A percentile compares a stretch with the other conserved stretches of the same genome.
These are phyloP conservation scores for Paracorniculantispora psalliotae DNA, from an alignment of 2,329 filamentous ascomycete species.

Conservation along the genomic window DNA sequence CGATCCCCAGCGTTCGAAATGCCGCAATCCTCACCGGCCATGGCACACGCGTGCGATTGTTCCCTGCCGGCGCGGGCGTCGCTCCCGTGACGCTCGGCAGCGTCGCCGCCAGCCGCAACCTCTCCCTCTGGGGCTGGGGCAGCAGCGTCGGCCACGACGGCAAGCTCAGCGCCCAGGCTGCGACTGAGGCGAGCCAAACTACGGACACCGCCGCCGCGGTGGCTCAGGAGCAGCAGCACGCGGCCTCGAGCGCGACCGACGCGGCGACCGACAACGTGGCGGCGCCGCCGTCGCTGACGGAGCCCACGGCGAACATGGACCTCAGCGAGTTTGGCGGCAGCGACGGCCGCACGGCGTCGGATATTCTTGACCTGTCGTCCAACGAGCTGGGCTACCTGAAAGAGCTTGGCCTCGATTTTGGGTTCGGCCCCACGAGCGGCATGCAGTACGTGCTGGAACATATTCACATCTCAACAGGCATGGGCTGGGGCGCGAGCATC, in stretches of 20 bases:
- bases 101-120: constrained; percentile 24
- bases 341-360: constrained; percentile 33
- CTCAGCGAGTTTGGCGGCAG: constrained; percentile 30
- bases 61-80: constrained; percentile 14
- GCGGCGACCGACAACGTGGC: constrained; percentile 13
- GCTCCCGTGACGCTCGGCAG: constrained; percentile 28
- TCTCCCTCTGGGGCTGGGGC: constrained; percentile 25
- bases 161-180: constrained; percentile 13
- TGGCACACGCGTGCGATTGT: neutral
- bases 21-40: constrained; percentile 12
- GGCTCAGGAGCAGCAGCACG: neutral
- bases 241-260: constrained; percentile 12
- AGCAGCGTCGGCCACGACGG: constrained; percentile 25
- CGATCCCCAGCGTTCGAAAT: constrained; percentile 21
- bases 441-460: constrained; percentile 79
- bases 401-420: constrained; percentile 79
- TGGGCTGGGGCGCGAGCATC: constrained; percentile 82
- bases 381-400: constrained; percentile 80
- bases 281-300: constrained; percentile 18
- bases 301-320: constrained; percentile 16
- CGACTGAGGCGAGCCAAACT: constrained; percentile 13
- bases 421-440: constrained; percentile 61
- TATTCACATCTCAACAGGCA: constrained; percentile 67
- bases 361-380: constrained; percentile 53
- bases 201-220: constrained; percentile 11